A percentile compares a stretch with the other conserved stretches of the same genome.
These are phyloP conservation scores for Datisca glomerata DNA, from an alignment of 306 rosid species.

Conservation along the genomic window DNA sequence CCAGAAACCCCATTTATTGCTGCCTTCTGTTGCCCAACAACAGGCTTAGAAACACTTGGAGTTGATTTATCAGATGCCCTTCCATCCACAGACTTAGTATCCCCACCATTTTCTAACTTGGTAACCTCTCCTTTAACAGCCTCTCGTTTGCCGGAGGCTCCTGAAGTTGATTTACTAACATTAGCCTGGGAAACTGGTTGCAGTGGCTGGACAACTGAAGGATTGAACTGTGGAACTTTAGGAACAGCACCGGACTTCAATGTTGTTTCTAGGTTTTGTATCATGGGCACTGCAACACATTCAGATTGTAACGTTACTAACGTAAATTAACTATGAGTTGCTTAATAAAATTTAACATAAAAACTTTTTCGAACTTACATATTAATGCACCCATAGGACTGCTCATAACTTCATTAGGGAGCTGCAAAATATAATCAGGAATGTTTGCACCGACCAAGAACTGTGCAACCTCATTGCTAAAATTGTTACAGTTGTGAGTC, in stretches of 20 bases:
- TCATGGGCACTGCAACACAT: constrained; percentile 76
- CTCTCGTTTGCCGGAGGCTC: constrained; percentile 1
- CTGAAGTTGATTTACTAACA: constrained; percentile 9
- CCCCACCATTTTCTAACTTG: constrained; percentile 5
- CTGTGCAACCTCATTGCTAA: constrained; percentile 83
- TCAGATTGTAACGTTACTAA: too few relatives aligned
- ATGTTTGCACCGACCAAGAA: constrained; percentile 73
- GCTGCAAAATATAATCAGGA: constrained; percentile 75
- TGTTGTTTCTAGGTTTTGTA: constrained; percentile 77
- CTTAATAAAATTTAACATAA: too few relatives aligned
- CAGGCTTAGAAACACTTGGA: too few relatives aligned
- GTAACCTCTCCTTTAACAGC: background rate
- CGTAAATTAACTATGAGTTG: too few relatives aligned
- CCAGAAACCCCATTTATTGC: constrained; percentile 14
- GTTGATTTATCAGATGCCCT: constrained; percentile 15
- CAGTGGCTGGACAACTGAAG: constrained; percentile 9
- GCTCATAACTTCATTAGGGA: constrained; percentile 74
- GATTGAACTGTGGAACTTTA: constrained; percentile 65
- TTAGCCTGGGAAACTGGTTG: background rate
- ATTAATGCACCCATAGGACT: constrained; percentile 86
- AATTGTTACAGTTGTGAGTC: constrained; percentile 87
- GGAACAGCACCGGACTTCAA: constrained; percentile 72
- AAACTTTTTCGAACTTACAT: constrained; percentile 50
- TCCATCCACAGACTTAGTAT: constrained; percentile 12
- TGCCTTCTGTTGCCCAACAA: constrained; percentile 8